Percentiles rank a stretch among this genome's conserved stretches.
phyloP scores from a whole-genome alignment of 257 asterid genomes.

The Rehmannia glutinosa region DNA sequence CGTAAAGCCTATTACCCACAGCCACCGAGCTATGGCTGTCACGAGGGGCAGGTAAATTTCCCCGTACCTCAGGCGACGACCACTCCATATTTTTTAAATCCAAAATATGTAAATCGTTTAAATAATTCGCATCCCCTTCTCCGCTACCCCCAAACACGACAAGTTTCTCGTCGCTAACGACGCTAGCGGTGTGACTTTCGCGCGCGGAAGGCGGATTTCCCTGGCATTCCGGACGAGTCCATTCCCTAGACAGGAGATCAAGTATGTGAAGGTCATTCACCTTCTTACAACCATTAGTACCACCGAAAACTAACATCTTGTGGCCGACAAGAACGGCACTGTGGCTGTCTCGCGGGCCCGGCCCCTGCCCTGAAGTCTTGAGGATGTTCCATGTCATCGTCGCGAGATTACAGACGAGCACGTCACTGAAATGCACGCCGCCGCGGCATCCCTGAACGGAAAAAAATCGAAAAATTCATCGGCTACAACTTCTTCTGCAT shows the following conservation, averaged over 20 bases:
- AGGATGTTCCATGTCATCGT: conserved; percentile 71
- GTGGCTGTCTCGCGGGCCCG: conserved; percentile 96
- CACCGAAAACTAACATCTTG: conserved; percentile 81
- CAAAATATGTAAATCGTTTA: conserved; percentile 74
- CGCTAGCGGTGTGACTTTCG: conserved; percentile 81
- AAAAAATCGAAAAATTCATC: neutral
- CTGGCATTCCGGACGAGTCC: conserved; percentile 67
- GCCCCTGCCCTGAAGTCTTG: conserved; percentile 71
- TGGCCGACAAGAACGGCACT: conserved; percentile 61
- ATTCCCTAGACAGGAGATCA: conserved; percentile 61
- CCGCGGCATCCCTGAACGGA: conserved; percentile 77
- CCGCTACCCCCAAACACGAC: conserved; percentile 94
- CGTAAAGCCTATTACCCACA: conserved; percentile 48
- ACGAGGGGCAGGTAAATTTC: conserved; percentile 63
- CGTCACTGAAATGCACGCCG: conserved; percentile 89
- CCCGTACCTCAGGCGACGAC: conserved; percentile 57
- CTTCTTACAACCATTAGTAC: conserved; percentile 80
- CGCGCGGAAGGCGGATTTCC: conserved; percentile 80
- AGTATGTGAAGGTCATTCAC: conserved; percentile 71
- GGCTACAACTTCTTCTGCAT: no score
- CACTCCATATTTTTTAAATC: conserved; percentile 77
- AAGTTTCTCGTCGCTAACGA: conserved; percentile 47
- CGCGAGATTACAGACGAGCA: conserved; percentile 61
- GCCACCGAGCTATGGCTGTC: conserved; percentile 83
- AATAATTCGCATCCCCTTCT: conserved; percentile 76